Percentiles rank a stretch among this genome's conserved stretches.
Evolutionary conservation across 495 filamentous ascomycete species (phyloP).

Genomic region (Aspergillus bertholletiae): DNA sequence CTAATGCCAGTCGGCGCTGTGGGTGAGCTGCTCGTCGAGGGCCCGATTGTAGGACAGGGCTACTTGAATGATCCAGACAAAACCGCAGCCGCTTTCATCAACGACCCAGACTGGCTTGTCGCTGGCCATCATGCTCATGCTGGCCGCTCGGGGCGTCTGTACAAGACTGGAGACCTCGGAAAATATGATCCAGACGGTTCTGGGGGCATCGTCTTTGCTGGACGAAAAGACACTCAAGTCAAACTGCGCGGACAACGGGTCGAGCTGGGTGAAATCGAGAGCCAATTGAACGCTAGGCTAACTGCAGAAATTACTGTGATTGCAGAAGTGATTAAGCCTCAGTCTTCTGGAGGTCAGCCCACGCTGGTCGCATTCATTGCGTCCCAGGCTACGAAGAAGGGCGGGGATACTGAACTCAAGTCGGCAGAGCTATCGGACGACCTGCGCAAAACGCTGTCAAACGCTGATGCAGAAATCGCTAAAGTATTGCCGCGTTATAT

Average conservation of each 20-base stretch:
- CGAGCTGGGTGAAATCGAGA: slow-evolving; percentile 55
- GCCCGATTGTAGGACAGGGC: slow-evolving; percentile 48
- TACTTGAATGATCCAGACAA: slow-evolving; percentile 48
- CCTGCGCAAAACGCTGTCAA: slow-evolving; percentile 16
- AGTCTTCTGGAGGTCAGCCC: slow-evolving; percentile 25
- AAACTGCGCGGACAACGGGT: slow-evolving; percentile 62
- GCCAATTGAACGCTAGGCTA: slow-evolving; percentile 30
- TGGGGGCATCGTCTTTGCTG: slow-evolving; percentile 51
- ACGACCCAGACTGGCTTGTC: slow-evolving; percentile 45
- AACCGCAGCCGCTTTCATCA: slow-evolving; percentile 44
- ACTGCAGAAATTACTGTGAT: slow-evolving; percentile 30
- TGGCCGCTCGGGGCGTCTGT: slow-evolving; percentile 38
- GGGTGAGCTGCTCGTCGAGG: slow-evolving; percentile 54
- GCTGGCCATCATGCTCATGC: slow-evolving; percentile 30
- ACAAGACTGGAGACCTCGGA: slow-evolving; percentile 53
- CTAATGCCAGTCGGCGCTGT: slow-evolving; percentile 48
- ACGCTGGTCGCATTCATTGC: slow-evolving; percentile 38
- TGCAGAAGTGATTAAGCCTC: slow-evolving; percentile 36
- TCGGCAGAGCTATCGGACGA: slow-evolving; percentile 17
- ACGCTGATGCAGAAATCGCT: slow-evolving; percentile 22
- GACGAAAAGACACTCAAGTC: slow-evolving; percentile 59
- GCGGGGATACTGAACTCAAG: slow-evolving; percentile 15
- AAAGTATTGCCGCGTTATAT: slow-evolving; percentile 41
- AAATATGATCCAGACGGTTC: slow-evolving; percentile 51
- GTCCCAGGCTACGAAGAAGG: slow-evolving; percentile 20